Base-by-base conservation (phyloP, 2,329 filamentous ascomycete species). In the Phialemoniopsis sp. region DNA sequence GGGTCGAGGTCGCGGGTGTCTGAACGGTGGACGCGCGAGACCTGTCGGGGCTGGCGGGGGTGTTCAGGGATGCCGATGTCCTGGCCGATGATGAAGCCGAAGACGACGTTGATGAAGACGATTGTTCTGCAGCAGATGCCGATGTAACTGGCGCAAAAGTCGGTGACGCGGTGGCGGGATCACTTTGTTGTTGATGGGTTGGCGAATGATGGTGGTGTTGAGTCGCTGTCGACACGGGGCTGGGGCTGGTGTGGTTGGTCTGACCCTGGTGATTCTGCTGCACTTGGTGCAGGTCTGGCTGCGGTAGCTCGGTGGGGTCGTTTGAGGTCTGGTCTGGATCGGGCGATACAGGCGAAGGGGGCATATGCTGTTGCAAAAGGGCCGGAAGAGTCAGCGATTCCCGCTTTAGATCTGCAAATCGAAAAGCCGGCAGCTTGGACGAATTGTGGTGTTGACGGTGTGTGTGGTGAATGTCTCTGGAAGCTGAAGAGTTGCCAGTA, bases 391-490 rank as follows among this genome's bases (percentile, higher is more conserved):
- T 49, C 29, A 66, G 56, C 34, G 55, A 47, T 28, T 60, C 51
- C 44, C 63, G 59, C 43, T 61, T 63, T 40, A 70, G 59, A 57
- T 77, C 73, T 47, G 64, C 68, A 52, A 74, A 73, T 42, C 73
- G 73, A 55, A 72, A 76, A 16, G 73, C 66, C 19, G 75, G 73
- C 47, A 77, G 58, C 50, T 77, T 78, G 45, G 73, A 78, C 30
- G 72, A 69, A 51, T 67, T 76, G 56, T 77, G 68, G 53, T 55
- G 72, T 47, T 72, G 70, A 39, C 73, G 71, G 56, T 77, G 73
- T 33, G 59, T 56, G 49, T 77, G 70, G 34, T 36, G 21, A 18
- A 8, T 21, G 26, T 36, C 29, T 29, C n/a, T 15, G 14, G 4
- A 18, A 8, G 29, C 28, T 19, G 36, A 17, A 26, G 18, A 32